Evolutionary conservation across 257 asterid genomes (phyloP).

Genomic region (Nicotiana noctiflora): DNA sequence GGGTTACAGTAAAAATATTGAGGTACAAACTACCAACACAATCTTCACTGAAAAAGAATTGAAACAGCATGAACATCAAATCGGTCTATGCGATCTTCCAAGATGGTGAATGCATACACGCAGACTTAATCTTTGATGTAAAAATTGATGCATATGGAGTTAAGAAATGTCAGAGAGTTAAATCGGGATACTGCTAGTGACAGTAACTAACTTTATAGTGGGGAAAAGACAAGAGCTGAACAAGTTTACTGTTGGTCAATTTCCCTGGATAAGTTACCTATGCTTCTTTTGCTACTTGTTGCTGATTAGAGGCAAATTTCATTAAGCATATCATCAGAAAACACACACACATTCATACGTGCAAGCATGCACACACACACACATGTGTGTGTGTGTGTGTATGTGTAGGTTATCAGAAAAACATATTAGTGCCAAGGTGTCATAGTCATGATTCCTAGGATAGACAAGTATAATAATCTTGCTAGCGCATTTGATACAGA

Average conservation of each 20-base stretch:
- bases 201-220: background rate
- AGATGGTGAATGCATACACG: background rate
- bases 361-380: too few species aligned
- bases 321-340: background rate
- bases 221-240: background rate
- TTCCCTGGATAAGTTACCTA: background rate
- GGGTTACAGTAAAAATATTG: background rate
- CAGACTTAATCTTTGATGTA: background rate
- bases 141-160: background rate
- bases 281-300: background rate
- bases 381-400: too few species aligned
- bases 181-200: background rate
- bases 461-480: background rate
- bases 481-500: background rate
- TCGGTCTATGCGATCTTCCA: background rate
- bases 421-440: background rate
- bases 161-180: background rate
- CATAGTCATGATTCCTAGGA: background rate
- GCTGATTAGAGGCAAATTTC: background rate
- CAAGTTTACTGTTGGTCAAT: background rate
- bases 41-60: background rate
- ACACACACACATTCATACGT: too few species aligned
- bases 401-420: too few species aligned
- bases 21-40: background rate
- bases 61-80: background rate